Evolutionary conservation across 192 early-diverging fungal genomes (phyloP), one percentile per base, ranked within the genome.

Genomic region (Haplosporangium gracile): DNA sequence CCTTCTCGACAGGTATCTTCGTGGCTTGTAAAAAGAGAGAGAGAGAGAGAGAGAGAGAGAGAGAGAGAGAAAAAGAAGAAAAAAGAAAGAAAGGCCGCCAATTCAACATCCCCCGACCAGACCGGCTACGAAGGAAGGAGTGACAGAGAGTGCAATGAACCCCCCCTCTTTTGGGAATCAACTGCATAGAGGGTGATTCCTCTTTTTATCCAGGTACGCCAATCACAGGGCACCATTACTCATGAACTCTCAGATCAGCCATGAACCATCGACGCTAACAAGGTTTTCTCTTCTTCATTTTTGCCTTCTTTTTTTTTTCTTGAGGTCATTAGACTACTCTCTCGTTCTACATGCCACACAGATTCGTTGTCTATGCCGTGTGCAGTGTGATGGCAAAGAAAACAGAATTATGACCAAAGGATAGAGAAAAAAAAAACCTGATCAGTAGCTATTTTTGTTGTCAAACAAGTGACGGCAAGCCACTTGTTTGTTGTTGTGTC

Each of bases 81-180:
- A 13, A 45, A 13, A 13, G 2, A 45, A 51, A 51, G 47, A 51
- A 65, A 65, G 60, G 32, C 60, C 60, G 60, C 29, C 60, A 65
- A 26, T 26, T 26, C 55, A n/a, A 57, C 55, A 57, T 26, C 55
- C n/a, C n/a, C 55, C 55, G 55, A 57, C 55, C 55, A 57, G 22
- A 57, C 49, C 24, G 55, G 55, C 55, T 57, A 32, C 1, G 26
- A 65, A 34, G 60, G 26, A 65, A 34, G 60, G 60, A 4, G 60
- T 4, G 32, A 60, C 2, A 60, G 16, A 60, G n/a, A 8, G 26
- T 29, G 26, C 26, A 32, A 10, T 26, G 11, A 65, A 65, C 29
- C 60, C 60, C 60, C 60, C 60, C 60, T 65, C 60, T 65, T 65
- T 65, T 65, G 60, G 60, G 60, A 65, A 65, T 65, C 60, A 65